These are phyloP conservation scores for Hylodesmum podocarpum DNA, from an alignment of 306 rosid species.

Conservation along the genomic window DNA sequence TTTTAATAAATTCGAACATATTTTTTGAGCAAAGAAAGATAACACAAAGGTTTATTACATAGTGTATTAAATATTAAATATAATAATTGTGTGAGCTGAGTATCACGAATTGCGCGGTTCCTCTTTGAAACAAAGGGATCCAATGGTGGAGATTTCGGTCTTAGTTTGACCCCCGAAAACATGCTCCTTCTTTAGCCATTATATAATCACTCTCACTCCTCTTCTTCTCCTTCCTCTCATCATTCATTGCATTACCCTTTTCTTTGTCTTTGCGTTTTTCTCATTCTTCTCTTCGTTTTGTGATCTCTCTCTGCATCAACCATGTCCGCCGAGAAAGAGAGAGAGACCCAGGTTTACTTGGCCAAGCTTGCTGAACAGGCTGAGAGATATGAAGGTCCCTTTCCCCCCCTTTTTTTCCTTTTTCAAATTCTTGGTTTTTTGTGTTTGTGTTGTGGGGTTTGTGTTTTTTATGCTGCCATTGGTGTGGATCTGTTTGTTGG, in stretches of 20 bases:
- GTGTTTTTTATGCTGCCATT: not conserved
- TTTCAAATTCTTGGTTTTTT: not conserved
- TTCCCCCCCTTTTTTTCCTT: no score
- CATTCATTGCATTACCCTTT: not conserved
- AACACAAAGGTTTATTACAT: no score
- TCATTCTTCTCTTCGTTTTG: not conserved
- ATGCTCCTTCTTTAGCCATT: conserved; percentile 53
- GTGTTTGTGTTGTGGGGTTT: not conserved
- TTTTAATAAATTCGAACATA: no score
- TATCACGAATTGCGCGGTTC: conserved; percentile 64
- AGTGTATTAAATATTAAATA: no score
- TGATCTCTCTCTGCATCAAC: conserved; percentile 58
- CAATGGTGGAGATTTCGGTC: conserved; percentile 70
- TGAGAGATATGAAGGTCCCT: conserved; percentile 83
- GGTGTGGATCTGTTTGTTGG: conserved; percentile 29
- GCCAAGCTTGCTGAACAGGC: conserved; percentile 98
- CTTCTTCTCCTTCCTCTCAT: conserved; percentile 41
- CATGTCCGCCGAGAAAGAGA: conserved; percentile 83
- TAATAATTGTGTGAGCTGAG: no score
- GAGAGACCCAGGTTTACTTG: conserved; percentile 93
- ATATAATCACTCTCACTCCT: conserved; percentile 35
- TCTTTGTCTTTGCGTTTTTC: not conserved
- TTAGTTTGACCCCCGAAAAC: conserved; percentile 30
- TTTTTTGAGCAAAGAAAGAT: no score
- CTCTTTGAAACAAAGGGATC: conserved; percentile 40